Evolutionary conservation across 306 rosid genomes (phyloP).

Genomic region (Sicyos edulis): DNA sequence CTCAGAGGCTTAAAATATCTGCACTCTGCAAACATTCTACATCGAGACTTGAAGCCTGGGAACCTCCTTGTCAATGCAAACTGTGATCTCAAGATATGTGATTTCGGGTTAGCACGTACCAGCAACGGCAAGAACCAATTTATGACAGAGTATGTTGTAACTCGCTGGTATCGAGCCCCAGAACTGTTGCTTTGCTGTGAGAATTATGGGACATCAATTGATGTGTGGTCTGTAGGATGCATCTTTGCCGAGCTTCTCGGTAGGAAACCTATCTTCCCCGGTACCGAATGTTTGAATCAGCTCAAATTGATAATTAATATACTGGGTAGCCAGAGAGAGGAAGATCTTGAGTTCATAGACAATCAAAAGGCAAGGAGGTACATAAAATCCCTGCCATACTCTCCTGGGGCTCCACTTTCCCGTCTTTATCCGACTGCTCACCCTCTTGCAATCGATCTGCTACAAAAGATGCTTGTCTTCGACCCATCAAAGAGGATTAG

Average conservation of each 20-base stretch:
- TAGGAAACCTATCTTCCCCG: conserved; percentile 78
- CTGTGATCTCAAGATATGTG: conserved; percentile 92
- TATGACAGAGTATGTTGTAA: not conserved
- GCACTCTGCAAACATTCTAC: conserved; percentile 92
- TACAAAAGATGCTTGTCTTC: conserved; percentile 84
- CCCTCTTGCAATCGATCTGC: conserved; percentile 73
- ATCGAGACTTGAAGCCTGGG: conserved; percentile 92
- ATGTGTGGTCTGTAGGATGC: too few relatives aligned
- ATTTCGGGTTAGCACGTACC: conserved; percentile 87
- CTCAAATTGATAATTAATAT: conserved; percentile 70
- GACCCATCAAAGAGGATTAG: conserved; percentile 90
- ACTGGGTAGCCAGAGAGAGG: conserved; percentile 91
- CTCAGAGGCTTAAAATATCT: conserved; percentile 89
- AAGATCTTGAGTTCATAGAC: conserved; percentile 78
- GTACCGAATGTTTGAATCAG: conserved; percentile 86
- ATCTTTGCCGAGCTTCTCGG: conserved; percentile 38
- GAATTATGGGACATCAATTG: too few relatives aligned
- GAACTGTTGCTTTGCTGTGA: too few relatives aligned
- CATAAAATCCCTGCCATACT: conserved; percentile 55
- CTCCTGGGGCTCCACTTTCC: conserved; percentile 52
- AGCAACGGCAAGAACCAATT: conserved; percentile 74
- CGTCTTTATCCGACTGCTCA: conserved; percentile 66
- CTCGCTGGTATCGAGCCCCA: too few relatives aligned
- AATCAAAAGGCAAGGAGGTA: conserved; percentile 74
- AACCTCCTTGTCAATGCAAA: conserved; percentile 31